Evolutionary conservation across 352 stramenopile species (phyloP).

Genomic region (Phytopythium kandeliae): DNA sequence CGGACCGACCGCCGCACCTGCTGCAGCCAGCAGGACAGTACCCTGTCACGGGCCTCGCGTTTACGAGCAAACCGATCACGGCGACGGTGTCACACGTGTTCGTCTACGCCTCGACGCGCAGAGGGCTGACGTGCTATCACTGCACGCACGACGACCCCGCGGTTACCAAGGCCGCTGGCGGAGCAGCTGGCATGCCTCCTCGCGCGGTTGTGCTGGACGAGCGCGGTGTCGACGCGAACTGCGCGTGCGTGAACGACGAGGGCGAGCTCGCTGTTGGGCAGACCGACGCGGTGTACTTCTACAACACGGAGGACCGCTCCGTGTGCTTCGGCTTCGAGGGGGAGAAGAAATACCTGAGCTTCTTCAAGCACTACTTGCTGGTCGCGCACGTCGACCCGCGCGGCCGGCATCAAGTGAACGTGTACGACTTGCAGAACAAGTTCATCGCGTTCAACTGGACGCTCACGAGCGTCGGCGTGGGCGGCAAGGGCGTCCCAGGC

Average conservation of each 20-base stretch:
- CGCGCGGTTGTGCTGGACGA: slow-evolving; percentile 78
- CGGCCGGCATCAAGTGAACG: slow-evolving; percentile 81
- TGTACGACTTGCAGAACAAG: slow-evolving; percentile 92
- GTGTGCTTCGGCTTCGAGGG: slow-evolving; percentile 88
- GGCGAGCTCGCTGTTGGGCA: slow-evolving; percentile 80
- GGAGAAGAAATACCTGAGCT: slow-evolving; percentile 81
- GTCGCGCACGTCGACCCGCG: slow-evolving; percentile 80
- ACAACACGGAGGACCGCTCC: slow-evolving; percentile 81
- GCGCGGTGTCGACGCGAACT: slow-evolving; percentile 75
- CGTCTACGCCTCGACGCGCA: slow-evolving; percentile 72
- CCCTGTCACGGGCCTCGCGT: slow-evolving; percentile 70
- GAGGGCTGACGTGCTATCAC: slow-evolving; percentile 81
- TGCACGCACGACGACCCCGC: slow-evolving; percentile 80
- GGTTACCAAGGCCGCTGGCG: slow-evolving; percentile 62
- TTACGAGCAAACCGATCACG: slow-evolving; percentile 73
- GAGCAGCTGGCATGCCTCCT: slow-evolving; percentile 47
- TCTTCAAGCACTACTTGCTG: slow-evolving; percentile 87
- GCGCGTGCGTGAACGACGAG: slow-evolving; percentile 80
- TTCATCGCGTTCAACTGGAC: slow-evolving; percentile 92
- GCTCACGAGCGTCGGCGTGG: slow-evolving; percentile 50
- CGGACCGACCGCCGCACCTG: slow-evolving; percentile 60
- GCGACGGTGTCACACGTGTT: slow-evolving; percentile 60
- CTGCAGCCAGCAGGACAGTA: slow-evolving; percentile 77
- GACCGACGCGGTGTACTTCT: slow-evolving; percentile 87
- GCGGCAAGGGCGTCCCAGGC: slow-evolving; percentile 12